Conservation (phyloP, 1,284 basidiomycete genomes). For the Exobasidium rhododendri region DNA sequence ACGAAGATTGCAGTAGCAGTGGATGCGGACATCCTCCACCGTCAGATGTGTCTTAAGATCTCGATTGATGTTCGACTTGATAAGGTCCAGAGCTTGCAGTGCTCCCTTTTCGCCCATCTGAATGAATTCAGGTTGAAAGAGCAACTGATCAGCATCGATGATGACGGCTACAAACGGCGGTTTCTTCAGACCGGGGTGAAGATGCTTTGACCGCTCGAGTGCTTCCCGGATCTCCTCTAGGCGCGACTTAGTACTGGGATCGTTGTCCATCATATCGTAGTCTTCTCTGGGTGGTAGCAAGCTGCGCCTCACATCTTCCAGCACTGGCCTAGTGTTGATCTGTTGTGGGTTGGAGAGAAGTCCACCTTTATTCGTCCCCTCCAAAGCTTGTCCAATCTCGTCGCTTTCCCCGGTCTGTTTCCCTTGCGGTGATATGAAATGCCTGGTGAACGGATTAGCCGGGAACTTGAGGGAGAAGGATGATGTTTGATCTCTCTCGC, state of each 20-base stretch:
- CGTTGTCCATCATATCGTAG: background rate
- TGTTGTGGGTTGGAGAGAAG: too few relatives aligned
- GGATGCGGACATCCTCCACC: background rate
- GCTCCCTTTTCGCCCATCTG: background rate
- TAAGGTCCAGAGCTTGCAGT: background rate
- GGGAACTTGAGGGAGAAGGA: too few relatives aligned
- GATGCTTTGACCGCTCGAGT: background rate
- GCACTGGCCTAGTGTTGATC: too few relatives aligned
- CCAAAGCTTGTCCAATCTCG: too few relatives aligned
- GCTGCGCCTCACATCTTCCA: too few relatives aligned
- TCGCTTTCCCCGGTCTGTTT: too few relatives aligned
- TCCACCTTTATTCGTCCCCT: too few relatives aligned
- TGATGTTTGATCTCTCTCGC: too few relatives aligned
- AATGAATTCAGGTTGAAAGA: background rate
- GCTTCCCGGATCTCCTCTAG: background rate
- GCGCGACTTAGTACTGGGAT: background rate
- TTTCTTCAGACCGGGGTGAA: background rate
- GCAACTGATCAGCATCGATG: slow-evolving; percentile 4
- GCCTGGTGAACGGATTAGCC: too few relatives aligned
- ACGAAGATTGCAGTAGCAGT: background rate
- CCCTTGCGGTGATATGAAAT: too few relatives aligned
- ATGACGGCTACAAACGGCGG: background rate
- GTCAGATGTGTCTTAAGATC: background rate
- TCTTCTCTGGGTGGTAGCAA: too few relatives aligned
- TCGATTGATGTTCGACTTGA: background rate